These are phyloP conservation scores for Hypsizygus marmoreus DNA, from an alignment of 768 basidiomycete genomes.

Conservation along the genomic window DNA sequence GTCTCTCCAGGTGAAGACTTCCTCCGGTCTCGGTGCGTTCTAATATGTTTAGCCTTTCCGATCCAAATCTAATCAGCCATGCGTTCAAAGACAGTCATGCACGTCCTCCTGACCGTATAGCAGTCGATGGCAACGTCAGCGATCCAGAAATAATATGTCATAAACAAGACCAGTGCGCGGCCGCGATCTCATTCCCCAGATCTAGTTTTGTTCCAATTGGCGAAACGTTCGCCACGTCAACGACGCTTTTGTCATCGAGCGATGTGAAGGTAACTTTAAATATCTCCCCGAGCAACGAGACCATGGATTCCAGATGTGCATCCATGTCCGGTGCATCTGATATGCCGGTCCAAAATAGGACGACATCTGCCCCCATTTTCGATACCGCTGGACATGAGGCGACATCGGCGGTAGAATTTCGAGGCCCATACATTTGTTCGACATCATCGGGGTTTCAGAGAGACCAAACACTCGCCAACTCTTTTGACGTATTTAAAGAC, in stretches of 20 bases:
- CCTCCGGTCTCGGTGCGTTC: neutral
- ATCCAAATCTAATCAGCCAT: neutral
- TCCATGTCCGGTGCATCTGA: neutral
- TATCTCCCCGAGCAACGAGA: neutral
- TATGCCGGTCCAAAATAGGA: neutral
- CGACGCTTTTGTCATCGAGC: neutral
- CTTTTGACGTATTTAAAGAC: neutral
- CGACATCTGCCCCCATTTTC: neutral
- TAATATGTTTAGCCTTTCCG: neutral
- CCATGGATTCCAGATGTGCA: neutral
- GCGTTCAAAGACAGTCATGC: neutral
- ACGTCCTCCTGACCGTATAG: neutral
- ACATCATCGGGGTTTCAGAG: neutral
- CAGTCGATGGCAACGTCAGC: neutral
- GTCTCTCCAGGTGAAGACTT: neutral
- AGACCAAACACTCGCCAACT: conserved; percentile 3
- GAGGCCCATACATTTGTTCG: neutral
- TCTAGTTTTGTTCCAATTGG: neutral
- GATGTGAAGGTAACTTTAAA: neutral
- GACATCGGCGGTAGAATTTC: neutral
- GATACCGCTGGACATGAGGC: neutral
- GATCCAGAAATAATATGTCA: neutral
- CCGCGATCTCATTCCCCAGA: too few relatives aligned
- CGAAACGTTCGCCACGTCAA: neutral
- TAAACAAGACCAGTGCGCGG: too few relatives aligned